Percentiles rank a stretch among this genome's conserved stretches.
Evolutionary conservation across 768 basidiomycete genomes (phyloP).

Genomic region (Punctularia strigosozonata): DNA sequence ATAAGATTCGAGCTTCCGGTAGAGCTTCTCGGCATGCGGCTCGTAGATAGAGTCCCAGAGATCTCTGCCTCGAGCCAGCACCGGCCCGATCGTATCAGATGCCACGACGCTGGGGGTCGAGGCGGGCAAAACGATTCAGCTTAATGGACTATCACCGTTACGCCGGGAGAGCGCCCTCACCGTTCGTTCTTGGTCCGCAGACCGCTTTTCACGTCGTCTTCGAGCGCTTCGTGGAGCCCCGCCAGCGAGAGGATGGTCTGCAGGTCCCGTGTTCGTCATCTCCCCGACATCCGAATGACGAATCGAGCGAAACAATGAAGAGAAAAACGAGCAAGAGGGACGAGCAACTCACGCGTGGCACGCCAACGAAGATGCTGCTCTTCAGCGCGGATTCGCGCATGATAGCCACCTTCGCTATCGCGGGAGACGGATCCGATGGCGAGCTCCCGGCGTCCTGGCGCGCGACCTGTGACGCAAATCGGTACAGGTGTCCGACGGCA

Average conservation of each 20-base stretch:
- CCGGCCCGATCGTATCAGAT: constrained; percentile 55
- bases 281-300: too few relatives aligned
- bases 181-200: constrained; percentile 58
- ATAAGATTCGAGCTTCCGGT: constrained; percentile 75
- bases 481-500: constrained; percentile 70
- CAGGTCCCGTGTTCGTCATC: neutral
- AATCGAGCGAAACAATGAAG: neutral
- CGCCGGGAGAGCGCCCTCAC: too few relatives aligned
- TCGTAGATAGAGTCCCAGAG: constrained; percentile 85
- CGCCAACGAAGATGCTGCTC: constrained; percentile 81
- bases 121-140: too few relatives aligned
- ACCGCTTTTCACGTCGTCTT: constrained; percentile 67
- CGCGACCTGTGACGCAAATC: constrained; percentile 50
- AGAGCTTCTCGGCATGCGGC: constrained; percentile 83
- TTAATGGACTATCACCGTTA: too few relatives aligned
- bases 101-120: too few relatives aligned
- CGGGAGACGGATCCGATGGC: constrained; percentile 35
- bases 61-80: constrained; percentile 50
- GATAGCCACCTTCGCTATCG: constrained; percentile 63
- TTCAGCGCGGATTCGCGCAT: constrained; percentile 88
- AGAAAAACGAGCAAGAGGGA: neutral
- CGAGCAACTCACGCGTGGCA: constrained; percentile 54
- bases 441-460: constrained; percentile 26
- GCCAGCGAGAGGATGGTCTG: constrained; percentile 78
- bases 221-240: constrained; percentile 63